A percentile compares a stretch with the other conserved stretches of the same genome.
These are phyloP conservation scores for Cercospora berteroae DNA, from an alignment of 2,329 filamentous ascomycete species.

Conservation along the genomic window DNA sequence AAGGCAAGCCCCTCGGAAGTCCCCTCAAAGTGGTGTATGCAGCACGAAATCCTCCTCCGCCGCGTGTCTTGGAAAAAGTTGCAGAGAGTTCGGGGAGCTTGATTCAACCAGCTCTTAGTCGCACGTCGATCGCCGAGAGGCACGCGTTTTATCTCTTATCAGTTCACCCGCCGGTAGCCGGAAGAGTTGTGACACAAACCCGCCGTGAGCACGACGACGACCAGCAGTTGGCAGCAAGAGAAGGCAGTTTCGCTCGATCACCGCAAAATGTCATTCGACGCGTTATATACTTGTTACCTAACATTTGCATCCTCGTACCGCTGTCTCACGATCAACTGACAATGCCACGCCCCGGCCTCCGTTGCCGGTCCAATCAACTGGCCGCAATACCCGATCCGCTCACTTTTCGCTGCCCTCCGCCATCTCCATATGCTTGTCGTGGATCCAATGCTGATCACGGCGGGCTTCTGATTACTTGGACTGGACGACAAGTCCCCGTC, in stretches of 20 bases:
- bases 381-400: conserved; percentile 11
- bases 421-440: not conserved
- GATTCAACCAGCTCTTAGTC: not conserved
- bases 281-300: conserved; percentile 17
- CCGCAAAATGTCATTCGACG: not conserved
- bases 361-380: not conserved
- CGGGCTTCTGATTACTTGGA: conserved; percentile 12
- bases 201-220: not conserved
- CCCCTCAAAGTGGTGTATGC: not conserved
- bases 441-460: not conserved
- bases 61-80: conserved; percentile 10
- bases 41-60: not conserved
- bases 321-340: conserved; percentile 3
- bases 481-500: conserved; percentile 9
- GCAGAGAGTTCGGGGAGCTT: conserved; percentile 5
- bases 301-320: not conserved
- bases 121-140: conserved; percentile 3
- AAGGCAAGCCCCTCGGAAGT: not conserved
- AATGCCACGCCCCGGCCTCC: not conserved
- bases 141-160: conserved; percentile 11
- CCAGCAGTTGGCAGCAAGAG: not conserved
- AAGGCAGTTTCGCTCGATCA: not conserved
- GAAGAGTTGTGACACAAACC: not conserved
- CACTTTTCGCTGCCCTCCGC: not conserved
- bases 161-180: conserved; percentile 12